phyloP scores from a whole-genome alignment of 495 filamentous ascomycete genomes.

The Pseudoneurospora amorphoporcata region DNA sequence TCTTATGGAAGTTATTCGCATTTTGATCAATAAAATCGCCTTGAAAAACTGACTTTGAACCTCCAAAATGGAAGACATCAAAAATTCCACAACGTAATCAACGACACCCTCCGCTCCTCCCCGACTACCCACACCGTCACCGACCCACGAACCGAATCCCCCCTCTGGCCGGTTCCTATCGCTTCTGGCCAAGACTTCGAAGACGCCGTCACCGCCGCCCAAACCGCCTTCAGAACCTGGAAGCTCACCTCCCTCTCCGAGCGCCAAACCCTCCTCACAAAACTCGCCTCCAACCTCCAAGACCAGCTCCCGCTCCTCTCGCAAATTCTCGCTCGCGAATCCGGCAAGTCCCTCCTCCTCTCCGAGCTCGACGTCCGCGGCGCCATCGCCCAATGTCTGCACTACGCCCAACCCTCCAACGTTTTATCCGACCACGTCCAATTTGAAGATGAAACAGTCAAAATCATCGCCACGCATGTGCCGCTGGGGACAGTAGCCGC shows the following conservation, averaged over 20 bases:
- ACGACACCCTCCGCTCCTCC: constrained; percentile 30
- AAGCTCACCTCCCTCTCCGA: constrained; percentile 29
- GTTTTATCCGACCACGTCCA: constrained; percentile 22
- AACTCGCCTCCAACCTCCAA: constrained; percentile 35
- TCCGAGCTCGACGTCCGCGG: constrained; percentile 17
- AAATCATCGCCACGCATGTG: constrained; percentile 38
- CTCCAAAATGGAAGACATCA: neutral
- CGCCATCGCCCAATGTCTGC: constrained; percentile 15
- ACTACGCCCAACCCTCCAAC: neutral
- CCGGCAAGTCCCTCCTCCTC: neutral
- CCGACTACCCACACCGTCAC: constrained; percentile 27
- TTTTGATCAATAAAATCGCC: neutral
- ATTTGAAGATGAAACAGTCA: constrained; percentile 39
- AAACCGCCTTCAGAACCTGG: constrained; percentile 37
- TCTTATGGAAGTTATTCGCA: neutral
- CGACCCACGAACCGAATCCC: constrained; percentile 38
- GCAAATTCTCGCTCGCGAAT: constrained; percentile 20
- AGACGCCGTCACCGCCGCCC: constrained; percentile 37
- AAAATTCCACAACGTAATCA: constrained; percentile 35
- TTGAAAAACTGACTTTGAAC: neutral
- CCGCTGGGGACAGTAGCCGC: constrained; percentile 46
- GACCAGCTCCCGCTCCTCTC: constrained; percentile 25
- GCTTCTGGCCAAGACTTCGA: constrained; percentile 37
- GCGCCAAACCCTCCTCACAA: constrained; percentile 45
- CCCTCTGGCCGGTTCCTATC: constrained; percentile 35